Conservation (phyloP, 2,329 filamentous ascomycete genomes). For the Alternaria triticimaculans region DNA sequence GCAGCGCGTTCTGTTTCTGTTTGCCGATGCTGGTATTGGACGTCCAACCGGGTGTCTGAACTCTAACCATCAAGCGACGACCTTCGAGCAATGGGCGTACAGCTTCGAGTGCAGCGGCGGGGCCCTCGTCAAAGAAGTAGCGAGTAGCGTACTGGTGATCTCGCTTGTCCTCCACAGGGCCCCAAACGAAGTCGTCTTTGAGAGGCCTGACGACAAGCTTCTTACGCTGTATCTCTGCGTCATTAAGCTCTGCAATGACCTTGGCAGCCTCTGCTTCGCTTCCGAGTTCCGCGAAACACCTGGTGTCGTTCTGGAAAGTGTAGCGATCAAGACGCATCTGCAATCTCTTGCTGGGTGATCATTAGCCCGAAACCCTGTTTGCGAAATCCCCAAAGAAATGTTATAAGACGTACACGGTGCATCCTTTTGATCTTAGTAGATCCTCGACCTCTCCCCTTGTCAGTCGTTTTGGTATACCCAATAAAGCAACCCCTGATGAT, state of each 20-base stretch:
- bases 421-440: slow-evolving; percentile 20
- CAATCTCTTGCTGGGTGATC: slow-evolving; percentile 19
- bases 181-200: slow-evolving; percentile 19
- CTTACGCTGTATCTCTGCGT: neutral
- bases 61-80: slow-evolving; percentile 24
- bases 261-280: slow-evolving; percentile 24
- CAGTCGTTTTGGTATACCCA: slow-evolving; percentile 13
- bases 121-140: slow-evolving; percentile 16
- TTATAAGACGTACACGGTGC: slow-evolving; percentile 25
- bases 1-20: neutral
- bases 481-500: slow-evolving; percentile 17
- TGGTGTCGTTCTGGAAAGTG: slow-evolving; percentile 17
- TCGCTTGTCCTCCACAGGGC: neutral
- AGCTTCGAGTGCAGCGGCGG: slow-evolving; percentile 12
- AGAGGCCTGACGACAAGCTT: slow-evolving; percentile 5
- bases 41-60: slow-evolving; percentile 30
- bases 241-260: slow-evolving; percentile 14
- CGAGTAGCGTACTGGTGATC: neutral
- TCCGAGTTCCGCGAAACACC: slow-evolving; percentile 24
- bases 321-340: slow-evolving; percentile 30
- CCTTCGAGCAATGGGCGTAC: slow-evolving; percentile 23
- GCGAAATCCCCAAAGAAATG: neutral
- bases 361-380: slow-evolving; percentile 9
- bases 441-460: slow-evolving; percentile 18
- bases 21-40: neutral